Base-by-base conservation (phyloP, 371 early-diverging fungal species). In the Circinella minor region DNA sequence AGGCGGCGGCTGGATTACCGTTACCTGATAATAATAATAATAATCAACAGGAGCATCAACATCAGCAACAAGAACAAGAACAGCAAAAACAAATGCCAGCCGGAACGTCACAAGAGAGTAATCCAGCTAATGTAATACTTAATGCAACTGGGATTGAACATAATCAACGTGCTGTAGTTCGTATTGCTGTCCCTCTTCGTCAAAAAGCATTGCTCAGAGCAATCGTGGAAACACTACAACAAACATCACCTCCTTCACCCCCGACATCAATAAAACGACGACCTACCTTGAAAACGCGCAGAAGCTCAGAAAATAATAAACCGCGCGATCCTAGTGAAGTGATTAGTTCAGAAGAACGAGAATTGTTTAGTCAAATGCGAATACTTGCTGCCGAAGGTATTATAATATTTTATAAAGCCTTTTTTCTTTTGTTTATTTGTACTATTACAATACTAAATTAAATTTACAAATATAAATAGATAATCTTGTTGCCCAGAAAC, bases 131-230 rank as follows among this genome's bases (percentile, higher is more conserved):
- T 37, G 70, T 72, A 8, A 60, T 69, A 60, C 63, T 77, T 10
- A 46, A 72, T 1, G 67, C 47, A n/a, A 54, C 66, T n/a, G 47
- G 76, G 14, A 64, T 63, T 10, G 68, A 64, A 61, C 20, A 72
- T 36, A 78, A 83, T 14, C 71, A 49, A 55, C 39, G 72, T 38
- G 77, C 82, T n/a, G 70, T 81, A 1, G 67, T 78, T 38, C 73
- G 86, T 27, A 80, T 88, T 78, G 80, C 85, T 55, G 84, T 84
- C 11, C 88, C 88, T 3, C 74, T 86, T 18, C 74, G 88, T n/a
- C 82, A 86, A n/a, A 63, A 79, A 4, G 86, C 86, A 51, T 57
- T 88, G 6, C 55, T 85, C 36, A 75, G 75, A 20, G 69, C 80
- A 0, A 79, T 83, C 17, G 77, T 71, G 18, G 76, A 79, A 14